These are phyloP conservation scores for Coccomyxa subellipsoidea DNA, from an alignment of 163 green algal species.

Conservation along the genomic window DNA sequence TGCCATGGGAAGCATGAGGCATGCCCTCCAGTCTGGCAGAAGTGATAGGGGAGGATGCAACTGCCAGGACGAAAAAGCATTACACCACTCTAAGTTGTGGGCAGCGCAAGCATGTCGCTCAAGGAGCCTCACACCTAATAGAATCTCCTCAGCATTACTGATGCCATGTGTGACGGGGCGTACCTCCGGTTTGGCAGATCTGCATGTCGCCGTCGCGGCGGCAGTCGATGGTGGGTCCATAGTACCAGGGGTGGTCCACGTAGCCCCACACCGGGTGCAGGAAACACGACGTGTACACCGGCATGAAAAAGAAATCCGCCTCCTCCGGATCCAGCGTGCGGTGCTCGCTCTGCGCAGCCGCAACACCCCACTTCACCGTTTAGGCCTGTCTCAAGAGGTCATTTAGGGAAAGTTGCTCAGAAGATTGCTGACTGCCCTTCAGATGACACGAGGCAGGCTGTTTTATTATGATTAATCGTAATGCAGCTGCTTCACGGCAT, in stretches of 20 bases:
- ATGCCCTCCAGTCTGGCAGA: no score
- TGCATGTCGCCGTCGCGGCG: not conserved
- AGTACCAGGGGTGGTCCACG: slow-evolving; percentile 37
- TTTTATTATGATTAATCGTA: no score
- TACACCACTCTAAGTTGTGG: no score
- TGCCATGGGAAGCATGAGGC: no score
- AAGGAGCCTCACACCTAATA: no score
- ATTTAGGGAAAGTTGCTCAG: no score
- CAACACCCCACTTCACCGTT: not conserved
- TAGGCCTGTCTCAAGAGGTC: not conserved
- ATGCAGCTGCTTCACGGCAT: no score
- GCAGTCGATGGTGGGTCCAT: slow-evolving; percentile 11
- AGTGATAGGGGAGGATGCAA: no score
- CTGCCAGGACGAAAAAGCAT: no score
- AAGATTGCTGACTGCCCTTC: no score
- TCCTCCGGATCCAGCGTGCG: slow-evolving; percentile 73
- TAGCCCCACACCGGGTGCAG: slow-evolving; percentile 44
- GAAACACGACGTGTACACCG: slow-evolving; percentile 52
- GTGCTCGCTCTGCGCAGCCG: not conserved
- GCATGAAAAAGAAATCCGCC: slow-evolving; percentile 78
- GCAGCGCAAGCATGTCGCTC: no score
- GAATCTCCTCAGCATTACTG: slow-evolving; percentile 5
- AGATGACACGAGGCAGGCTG: no score
- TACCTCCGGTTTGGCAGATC: not conserved
- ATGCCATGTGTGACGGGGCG: not conserved